Evolutionary conservation across 2,329 filamentous ascomycete genomes (phyloP).

Genomic region (Sarocladium strictum): DNA sequence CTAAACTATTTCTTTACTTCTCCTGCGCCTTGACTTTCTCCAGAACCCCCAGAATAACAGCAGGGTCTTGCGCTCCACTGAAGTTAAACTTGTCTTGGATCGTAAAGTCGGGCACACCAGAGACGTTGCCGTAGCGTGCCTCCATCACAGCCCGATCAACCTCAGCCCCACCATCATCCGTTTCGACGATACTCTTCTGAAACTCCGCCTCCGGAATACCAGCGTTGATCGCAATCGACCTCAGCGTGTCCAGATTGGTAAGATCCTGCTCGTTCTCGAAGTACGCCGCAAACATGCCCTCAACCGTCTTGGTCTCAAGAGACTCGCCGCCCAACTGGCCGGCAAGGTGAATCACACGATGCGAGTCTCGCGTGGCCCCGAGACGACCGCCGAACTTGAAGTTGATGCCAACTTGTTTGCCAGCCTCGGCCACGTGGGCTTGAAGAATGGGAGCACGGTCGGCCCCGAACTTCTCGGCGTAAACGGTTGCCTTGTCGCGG

Average conservation of each 20-base stretch:
- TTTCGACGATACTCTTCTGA: conserved; percentile 30
- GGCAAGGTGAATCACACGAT: conserved; percentile 41
- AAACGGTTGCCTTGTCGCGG: conserved; percentile 30
- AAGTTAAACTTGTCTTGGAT: conserved; percentile 63
- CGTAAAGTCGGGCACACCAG: conserved; percentile 67
- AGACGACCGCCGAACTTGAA: conserved; percentile 46
- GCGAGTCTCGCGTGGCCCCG: conserved; percentile 39
- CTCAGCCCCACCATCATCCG: conserved; percentile 40
- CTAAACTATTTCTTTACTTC: too few relatives aligned
- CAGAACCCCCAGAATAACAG: conserved; percentile 61
- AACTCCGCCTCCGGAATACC: conserved; percentile 41
- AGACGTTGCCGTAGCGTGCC: conserved; percentile 34
- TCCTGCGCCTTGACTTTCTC: conserved; percentile 42
- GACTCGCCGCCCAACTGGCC: conserved; percentile 40
- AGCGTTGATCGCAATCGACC: conserved; percentile 23
- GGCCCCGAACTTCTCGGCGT: conserved; percentile 52
- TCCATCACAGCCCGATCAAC: conserved; percentile 24
- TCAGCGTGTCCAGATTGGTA: conserved; percentile 32
- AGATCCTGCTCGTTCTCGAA: conserved; percentile 39
- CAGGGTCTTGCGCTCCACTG: conserved; percentile 62
- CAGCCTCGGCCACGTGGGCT: conserved; percentile 23
- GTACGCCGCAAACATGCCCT: conserved; percentile 34
- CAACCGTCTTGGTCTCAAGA: conserved; percentile 51
- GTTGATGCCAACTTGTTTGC: conserved; percentile 30
- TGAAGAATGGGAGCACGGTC: conserved; percentile 42